A percentile compares a stretch with the other conserved stretches of the same genome.
phyloP scores from a whole-genome alignment of 345 rosid species.

The Erysimum cheiranthoides region DNA sequence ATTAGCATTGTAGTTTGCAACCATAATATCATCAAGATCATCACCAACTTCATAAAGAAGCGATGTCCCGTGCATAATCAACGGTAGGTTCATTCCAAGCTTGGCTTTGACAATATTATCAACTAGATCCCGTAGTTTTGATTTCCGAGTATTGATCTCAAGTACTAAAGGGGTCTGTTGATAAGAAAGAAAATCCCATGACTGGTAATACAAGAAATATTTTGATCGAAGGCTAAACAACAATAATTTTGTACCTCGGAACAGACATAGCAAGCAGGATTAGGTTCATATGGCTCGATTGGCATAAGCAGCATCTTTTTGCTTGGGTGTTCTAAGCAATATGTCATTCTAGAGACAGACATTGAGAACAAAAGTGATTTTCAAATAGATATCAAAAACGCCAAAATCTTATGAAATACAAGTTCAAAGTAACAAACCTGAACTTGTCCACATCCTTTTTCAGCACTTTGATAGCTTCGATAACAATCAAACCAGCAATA shows the following conservation, averaged over 20 bases:
- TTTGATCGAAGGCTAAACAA: conserved; percentile 15
- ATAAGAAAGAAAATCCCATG: conserved; percentile 37
- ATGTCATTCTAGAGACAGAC: conserved; percentile 75
- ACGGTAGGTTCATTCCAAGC: conserved; percentile 92
- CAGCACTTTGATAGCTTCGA: conserved; percentile 97
- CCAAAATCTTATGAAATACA: neutral
- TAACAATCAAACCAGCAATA: conserved; percentile 92
- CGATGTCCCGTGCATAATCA: conserved; percentile 77
- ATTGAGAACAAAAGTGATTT: conserved; percentile 20
- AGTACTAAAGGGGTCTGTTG: conserved; percentile 81
- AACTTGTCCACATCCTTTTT: conserved; percentile 62
- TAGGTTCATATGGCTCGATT: conserved; percentile 88
- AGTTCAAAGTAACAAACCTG: conserved; percentile 61
- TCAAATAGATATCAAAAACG: neutral
- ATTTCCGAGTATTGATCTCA: conserved; percentile 75
- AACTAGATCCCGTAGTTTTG: conserved; percentile 90
- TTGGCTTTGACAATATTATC: conserved; percentile 93
- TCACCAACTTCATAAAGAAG: conserved; percentile 98
- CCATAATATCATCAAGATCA: conserved; percentile 85
- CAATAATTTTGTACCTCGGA: conserved; percentile 66
- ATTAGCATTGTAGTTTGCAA: conserved; percentile 79
- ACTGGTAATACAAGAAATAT: conserved; percentile 24
- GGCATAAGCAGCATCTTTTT: conserved; percentile 97
- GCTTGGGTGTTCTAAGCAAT: conserved; percentile 87
- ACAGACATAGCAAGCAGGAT: conserved; percentile 95